Base-by-base conservation (phyloP, 2,329 filamentous ascomycete species). In the Cladophialophora chaetospira region DNA sequence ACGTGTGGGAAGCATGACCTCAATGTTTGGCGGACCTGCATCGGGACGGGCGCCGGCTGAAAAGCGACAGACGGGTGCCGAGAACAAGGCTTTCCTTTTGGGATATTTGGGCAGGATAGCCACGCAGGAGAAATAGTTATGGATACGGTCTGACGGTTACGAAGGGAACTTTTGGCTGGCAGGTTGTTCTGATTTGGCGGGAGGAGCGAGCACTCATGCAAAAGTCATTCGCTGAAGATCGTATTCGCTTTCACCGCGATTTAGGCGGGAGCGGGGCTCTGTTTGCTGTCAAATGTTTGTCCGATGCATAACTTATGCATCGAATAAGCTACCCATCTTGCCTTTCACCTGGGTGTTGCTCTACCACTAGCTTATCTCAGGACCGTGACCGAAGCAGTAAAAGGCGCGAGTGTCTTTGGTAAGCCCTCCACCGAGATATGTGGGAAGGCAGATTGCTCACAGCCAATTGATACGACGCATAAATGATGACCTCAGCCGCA, bases 41-140 rank as follows among this genome's bases (percentile, higher is more conserved):
- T 13, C 50, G 40, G 53, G 64, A 63, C 15, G 82, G 78, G 60
- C 76, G 81, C 66, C 77, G 78, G 28, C 76, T 82, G 10, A 84
- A 85, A 42, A 58, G 55, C 11, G 69, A 64, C 48, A 68, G 63
- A 73, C 75, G 15, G 88, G 86, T 3, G 82, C 88, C 0, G 87
- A 84, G 0, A 86, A 94, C 64, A 87, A 88, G 68, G 86, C 80
- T 13, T 94, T 94, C 66, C 74, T 95, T 68, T 77, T 94, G 49
- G 87, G 83, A 8, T 94, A 91, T 68, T 74, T 95, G 66, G 83
- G 89, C 45, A 58, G 61, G 36, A 63, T 66, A 50, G 64, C 62
- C 13, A 58, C 48, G 31, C 57, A 64, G 40, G 62, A 62, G 46
- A 50, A 48, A 21, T 61, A 50, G 60, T n/a, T n/a, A 17, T 11